phyloP scores from a whole-genome alignment of 1,284 basidiomycete genomes.

The Ustilago crameri region DNA sequence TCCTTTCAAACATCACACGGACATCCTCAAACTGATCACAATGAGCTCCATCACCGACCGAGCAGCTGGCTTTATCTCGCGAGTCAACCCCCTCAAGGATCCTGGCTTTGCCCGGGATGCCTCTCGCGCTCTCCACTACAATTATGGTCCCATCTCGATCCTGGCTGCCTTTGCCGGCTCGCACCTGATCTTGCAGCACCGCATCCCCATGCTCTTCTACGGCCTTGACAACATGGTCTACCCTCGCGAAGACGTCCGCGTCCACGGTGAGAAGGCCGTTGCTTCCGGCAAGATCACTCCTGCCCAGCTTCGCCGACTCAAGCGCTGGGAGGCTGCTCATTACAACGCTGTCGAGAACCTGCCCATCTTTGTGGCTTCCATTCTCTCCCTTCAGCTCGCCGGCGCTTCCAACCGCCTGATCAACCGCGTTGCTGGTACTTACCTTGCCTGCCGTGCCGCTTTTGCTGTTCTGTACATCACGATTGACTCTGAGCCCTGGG shows the following conservation, averaged over 20 bases:
- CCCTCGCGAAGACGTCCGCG: conserved; percentile 40
- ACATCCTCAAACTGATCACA: background rate
- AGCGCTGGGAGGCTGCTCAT: conserved; percentile 52
- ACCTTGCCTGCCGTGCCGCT: conserved; percentile 33
- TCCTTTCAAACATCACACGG: background rate
- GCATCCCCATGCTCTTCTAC: conserved; percentile 43
- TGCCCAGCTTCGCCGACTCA: conserved; percentile 36
- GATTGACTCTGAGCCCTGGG: conserved; percentile 14
- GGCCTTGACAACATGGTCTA: conserved; percentile 49
- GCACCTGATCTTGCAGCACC: conserved; percentile 47
- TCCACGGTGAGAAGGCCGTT: conserved; percentile 38
- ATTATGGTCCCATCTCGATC: conserved; percentile 49
- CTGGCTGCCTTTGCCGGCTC: conserved; percentile 51
- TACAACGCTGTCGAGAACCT: conserved; percentile 50
- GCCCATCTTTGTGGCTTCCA: conserved; percentile 43
- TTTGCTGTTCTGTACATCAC: conserved; percentile 41
- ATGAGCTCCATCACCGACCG: conserved; percentile 42
- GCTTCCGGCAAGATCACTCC: conserved; percentile 47
- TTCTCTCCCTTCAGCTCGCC: conserved; percentile 47
- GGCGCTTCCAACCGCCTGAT: conserved; percentile 41
- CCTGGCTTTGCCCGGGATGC: conserved; percentile 32
- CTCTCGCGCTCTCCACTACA: conserved; percentile 33
- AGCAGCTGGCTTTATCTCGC: conserved; percentile 39
- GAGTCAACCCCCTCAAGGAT: conserved; percentile 46
- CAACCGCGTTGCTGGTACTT: conserved; percentile 45